These are phyloP conservation scores for Lizonia empirigonia DNA, from an alignment of 2,329 filamentous ascomycete species.

Conservation along the genomic window DNA sequence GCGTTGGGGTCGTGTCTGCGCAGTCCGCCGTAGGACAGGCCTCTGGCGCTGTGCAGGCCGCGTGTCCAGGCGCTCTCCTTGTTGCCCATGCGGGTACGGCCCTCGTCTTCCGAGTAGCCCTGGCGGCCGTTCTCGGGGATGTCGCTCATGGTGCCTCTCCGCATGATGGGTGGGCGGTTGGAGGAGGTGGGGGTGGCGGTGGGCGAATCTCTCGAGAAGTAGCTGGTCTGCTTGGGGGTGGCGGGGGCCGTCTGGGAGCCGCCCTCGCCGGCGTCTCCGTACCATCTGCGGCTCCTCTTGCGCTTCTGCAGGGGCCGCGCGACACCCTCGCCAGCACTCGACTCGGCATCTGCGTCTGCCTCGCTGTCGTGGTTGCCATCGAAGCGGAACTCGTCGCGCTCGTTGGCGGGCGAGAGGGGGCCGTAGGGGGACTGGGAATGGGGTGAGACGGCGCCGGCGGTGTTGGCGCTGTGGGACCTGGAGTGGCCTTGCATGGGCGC, in stretches of 20 bases:
- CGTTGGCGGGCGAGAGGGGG: slow-evolving; percentile 55
- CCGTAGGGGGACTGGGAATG: slow-evolving; percentile 47
- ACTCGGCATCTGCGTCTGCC: slow-evolving; percentile 79
- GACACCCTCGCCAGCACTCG: slow-evolving; percentile 75
- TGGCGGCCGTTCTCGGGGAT: slow-evolving; percentile 54
- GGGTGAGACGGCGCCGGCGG: slow-evolving; percentile 48
- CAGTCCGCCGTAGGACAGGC: slow-evolving; percentile 53
- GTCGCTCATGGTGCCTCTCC: slow-evolving; percentile 56
- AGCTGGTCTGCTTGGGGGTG: slow-evolving; percentile 64
- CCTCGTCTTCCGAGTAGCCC: slow-evolving; percentile 59
- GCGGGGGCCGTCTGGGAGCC: slow-evolving; percentile 69
- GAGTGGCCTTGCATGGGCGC: slow-evolving; percentile 59
- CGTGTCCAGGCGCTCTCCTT: slow-evolving; percentile 54
- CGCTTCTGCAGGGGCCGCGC: slow-evolving; percentile 58
- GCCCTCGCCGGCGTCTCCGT: slow-evolving; percentile 47
- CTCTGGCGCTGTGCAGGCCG: slow-evolving; percentile 54
- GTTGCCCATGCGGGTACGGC: slow-evolving; percentile 52
- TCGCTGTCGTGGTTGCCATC: slow-evolving; percentile 69
- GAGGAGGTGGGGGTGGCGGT: slow-evolving; percentile 37
- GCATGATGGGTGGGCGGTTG: slow-evolving; percentile 57
- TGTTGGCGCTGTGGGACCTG: slow-evolving; percentile 54
- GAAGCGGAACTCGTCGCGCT: slow-evolving; percentile 55
- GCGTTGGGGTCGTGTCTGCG: slow-evolving; percentile 42
- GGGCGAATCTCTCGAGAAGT: slow-evolving; percentile 55
- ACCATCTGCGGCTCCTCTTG: slow-evolving; percentile 67